Percentiles rank a stretch among this genome's conserved stretches.
These are phyloP conservation scores for Penicillium malachiteum DNA, from an alignment of 495 filamentous ascomycete genomes.

Conservation along the genomic window DNA sequence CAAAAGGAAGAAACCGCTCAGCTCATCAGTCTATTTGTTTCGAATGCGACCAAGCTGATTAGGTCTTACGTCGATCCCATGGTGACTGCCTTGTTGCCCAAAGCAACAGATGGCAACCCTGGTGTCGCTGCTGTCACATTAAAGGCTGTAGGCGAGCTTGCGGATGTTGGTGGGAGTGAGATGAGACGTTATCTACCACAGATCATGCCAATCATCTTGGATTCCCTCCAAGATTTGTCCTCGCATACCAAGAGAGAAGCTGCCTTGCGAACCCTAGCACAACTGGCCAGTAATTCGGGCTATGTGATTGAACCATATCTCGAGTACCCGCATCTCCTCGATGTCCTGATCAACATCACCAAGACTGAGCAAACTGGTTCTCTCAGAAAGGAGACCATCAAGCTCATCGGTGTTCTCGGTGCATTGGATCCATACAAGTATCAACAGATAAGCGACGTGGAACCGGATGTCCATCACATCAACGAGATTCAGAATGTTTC, in stretches of 20 bases:
- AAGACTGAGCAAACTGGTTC: constrained; percentile 81
- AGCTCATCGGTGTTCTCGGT: constrained; percentile 92
- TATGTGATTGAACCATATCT: constrained; percentile 97
- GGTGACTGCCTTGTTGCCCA: constrained; percentile 84
- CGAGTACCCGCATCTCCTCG: constrained; percentile 89
- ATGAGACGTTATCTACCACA: constrained; percentile 84
- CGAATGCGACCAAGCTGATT: constrained; percentile 85
- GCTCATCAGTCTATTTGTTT: constrained; percentile 86
- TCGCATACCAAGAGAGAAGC: constrained; percentile 86
- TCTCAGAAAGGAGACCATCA: constrained; percentile 89
- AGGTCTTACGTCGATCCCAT: constrained; percentile 95
- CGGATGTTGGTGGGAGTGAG: constrained; percentile 85
- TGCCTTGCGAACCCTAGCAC: constrained; percentile 84
- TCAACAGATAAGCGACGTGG: constrained; percentile 58
- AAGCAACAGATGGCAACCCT: constrained; percentile 76
- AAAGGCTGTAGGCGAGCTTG: constrained; percentile 87
- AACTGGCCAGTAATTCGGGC: constrained; percentile 88
- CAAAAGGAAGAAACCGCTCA: constrained; percentile 95
- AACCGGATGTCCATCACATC: constrained; percentile 51
- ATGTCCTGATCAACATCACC: constrained; percentile 89
- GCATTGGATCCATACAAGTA: constrained; percentile 96
- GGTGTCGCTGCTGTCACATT: constrained; percentile 91
- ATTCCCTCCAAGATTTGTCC: constrained; percentile 87
- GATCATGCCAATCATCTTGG: constrained; percentile 93
- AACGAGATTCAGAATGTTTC: constrained; percentile 66